Evolutionary conservation across 2,329 filamentous ascomycete genomes (phyloP), one percentile per base, ranked within the genome.

Genomic region (Aureobasidium musti): DNA sequence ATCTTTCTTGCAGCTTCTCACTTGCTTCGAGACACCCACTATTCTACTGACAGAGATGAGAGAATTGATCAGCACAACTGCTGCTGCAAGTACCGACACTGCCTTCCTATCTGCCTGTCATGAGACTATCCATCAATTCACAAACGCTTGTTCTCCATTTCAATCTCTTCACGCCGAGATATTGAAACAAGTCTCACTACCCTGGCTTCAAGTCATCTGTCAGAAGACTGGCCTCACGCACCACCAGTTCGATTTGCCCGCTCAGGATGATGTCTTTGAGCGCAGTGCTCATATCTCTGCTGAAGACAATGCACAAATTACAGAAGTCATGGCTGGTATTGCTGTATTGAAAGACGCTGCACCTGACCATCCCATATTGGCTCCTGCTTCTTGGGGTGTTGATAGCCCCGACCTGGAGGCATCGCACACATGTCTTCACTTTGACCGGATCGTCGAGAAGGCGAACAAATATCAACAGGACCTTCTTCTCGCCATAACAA

Each of bases 191-290:
- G 86, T 89, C 1, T 86, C 86, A 1, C 77, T 78, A 33, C 89
- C 89, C 0, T 92, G 89, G 85, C 79, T 90, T 10, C 83, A 87
- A 63, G 84, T 88, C 61, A 80, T 90, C 8, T 84, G 89, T 70
- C 86, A 88, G 72, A 95, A 91, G 91, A 86, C 93, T 68, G 91
- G 91, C 0, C 83, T 91, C 13, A 69, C 65, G 83, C 71, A 82
- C 72, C 23, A 26, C 13, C 21, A 33, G 1, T n/a, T 49, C 21
- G 65, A 45, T 3, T 90, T 91, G 71, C 30, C 45, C 7, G 82
- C 90, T 69, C 79, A 88, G 0, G 84, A 86, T 41, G 80, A 81
- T 23, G 81, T 82, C 61, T 11, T 59, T 4, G 28, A 56, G 11
- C 5, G 10, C 21, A 39, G 54, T 28, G 53, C 39, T 30, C 47